Evolutionary conservation across 805 yeast species (phyloP).

Genomic region (Schwanniomyces pseudopolymorphus): DNA sequence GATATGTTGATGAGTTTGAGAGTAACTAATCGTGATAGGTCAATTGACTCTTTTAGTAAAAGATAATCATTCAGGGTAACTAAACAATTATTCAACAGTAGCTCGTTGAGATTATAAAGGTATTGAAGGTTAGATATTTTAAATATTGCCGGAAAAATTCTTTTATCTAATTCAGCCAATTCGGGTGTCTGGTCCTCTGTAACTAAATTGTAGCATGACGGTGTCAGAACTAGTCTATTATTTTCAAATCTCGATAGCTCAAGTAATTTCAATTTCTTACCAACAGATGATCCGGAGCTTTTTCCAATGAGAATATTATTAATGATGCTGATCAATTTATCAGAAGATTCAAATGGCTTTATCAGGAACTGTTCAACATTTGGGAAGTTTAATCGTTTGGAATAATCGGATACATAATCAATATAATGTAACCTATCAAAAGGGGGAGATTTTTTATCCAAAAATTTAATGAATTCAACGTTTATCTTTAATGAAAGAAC

Average conservation of each 20-base stretch:
- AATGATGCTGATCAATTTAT: slow-evolving; percentile 21
- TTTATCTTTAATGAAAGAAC: slow-evolving; percentile 28
- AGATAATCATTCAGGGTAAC: slow-evolving; percentile 22
- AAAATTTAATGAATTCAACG: slow-evolving; percentile 24
- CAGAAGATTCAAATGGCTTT: slow-evolving; percentile 31
- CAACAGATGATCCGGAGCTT: slow-evolving; percentile 4
- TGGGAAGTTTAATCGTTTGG: slow-evolving; percentile 16
- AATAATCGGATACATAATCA: slow-evolving; percentile 6
- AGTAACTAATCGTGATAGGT: slow-evolving; percentile 18
- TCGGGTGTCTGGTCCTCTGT: slow-evolving; percentile 1
- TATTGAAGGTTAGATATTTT: slow-evolving; percentile 9
- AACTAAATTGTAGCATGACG: slow-evolving; percentile 16
- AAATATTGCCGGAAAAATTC: slow-evolving; percentile 10
- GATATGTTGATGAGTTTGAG: slow-evolving; percentile 35
- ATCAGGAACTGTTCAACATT: slow-evolving; percentile 31
- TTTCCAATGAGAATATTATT: slow-evolving; percentile 13
- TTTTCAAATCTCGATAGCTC: slow-evolving; percentile 20
- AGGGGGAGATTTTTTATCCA: slow-evolving; percentile 14
- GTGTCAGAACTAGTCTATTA: slow-evolving; percentile 12
- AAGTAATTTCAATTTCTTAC: slow-evolving; percentile 14
- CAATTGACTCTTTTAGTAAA: slow-evolving; percentile 15
- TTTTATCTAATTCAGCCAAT: slow-evolving; percentile 11
- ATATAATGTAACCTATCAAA: neutral
- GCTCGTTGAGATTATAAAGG: slow-evolving; percentile 14
- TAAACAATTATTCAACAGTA: slow-evolving; percentile 24